Evolutionary conservation across 768 basidiomycete genomes (phyloP).

Genomic region (Trametes punicea): DNA sequence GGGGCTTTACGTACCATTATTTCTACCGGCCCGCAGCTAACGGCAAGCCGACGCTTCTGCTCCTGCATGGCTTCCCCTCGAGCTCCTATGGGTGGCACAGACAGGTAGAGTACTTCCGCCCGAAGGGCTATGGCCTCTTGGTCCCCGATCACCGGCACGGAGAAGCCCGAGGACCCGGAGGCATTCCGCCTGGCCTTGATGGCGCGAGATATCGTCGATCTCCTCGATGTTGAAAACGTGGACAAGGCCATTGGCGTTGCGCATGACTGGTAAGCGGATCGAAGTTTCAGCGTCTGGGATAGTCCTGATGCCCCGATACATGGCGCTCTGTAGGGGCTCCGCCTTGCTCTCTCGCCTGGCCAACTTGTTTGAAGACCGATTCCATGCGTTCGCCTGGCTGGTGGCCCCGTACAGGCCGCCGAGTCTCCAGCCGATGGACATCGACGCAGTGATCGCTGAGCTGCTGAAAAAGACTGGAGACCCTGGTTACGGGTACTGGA

Average conservation of each 20-base stretch:
- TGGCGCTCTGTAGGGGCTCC: slow-evolving; percentile 2
- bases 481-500: slow-evolving; percentile 41
- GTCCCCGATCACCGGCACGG: slow-evolving; percentile 45
- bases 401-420: slow-evolving; percentile 34
- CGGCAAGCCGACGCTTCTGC: slow-evolving; percentile 38
- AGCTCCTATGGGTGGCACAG: slow-evolving; percentile 40
- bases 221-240: slow-evolving; percentile 32
- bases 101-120: slow-evolving; percentile 37
- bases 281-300: too few relatives aligned
- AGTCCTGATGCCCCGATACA: neutral
- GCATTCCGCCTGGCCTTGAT: slow-evolving; percentile 27
- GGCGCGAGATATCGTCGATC: slow-evolving; percentile 33
- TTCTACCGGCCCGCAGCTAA: slow-evolving; percentile 25
- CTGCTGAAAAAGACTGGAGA: slow-evolving; percentile 16
- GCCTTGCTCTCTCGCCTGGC: neutral
- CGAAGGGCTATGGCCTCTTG: slow-evolving; percentile 41
- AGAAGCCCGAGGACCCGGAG: slow-evolving; percentile 36
- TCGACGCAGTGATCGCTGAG: slow-evolving; percentile 25
- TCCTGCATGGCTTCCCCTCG: slow-evolving; percentile 45
- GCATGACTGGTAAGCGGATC: slow-evolving; percentile 33
- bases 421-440: slow-evolving; percentile 21
- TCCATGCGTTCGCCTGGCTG: slow-evolving; percentile 39
- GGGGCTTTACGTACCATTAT: slow-evolving; percentile 37
- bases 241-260: slow-evolving; percentile 31
- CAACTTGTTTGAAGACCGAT: slow-evolving; percentile 34